These are phyloP conservation scores for Gracilaria caudata DNA, from an alignment of 23 red algal genomes.

Conservation along the genomic window DNA sequence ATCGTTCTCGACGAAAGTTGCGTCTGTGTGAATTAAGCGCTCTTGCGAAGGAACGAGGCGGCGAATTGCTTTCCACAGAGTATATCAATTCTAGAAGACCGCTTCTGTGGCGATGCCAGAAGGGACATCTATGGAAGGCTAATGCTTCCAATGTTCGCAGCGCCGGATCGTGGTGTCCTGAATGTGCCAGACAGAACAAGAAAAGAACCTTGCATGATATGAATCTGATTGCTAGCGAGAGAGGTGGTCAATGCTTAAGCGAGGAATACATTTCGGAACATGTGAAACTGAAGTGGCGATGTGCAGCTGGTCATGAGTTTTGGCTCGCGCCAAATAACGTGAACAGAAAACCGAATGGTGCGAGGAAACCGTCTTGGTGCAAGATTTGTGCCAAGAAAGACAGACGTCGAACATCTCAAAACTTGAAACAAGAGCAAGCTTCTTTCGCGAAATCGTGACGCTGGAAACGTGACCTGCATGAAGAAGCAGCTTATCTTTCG, in stretches of 20 bases:
- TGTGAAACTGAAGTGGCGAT: constrained; percentile 72
- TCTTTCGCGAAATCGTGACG: neutral
- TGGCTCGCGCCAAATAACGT: constrained; percentile 76
- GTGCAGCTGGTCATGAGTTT: constrained; percentile 76
- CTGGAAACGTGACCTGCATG: neutral
- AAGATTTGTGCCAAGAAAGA: constrained; percentile 20
- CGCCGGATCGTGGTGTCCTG: constrained; percentile 75
- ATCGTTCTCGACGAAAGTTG: constrained; percentile 29
- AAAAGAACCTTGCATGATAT: constrained; percentile 52
- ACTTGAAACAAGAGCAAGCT: neutral
- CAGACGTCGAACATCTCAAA: neutral
- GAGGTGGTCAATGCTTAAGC: constrained; percentile 74
- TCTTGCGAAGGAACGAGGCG: constrained; percentile 48
- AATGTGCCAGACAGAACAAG: constrained; percentile 59
- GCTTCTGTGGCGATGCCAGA: constrained; percentile 79
- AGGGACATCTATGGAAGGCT: constrained; percentile 76
- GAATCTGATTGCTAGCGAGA: constrained; percentile 44
- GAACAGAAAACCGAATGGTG: constrained; percentile 10
- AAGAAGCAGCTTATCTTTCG: neutral
- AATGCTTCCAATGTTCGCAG: constrained; percentile 65
- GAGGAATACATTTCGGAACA: constrained; percentile 65
- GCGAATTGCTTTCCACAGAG: constrained; percentile 54
- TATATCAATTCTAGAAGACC: constrained; percentile 68
- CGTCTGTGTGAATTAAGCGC: constrained; percentile 24
- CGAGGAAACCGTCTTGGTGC: constrained; percentile 69